phyloP scores from a whole-genome alignment of 2,329 filamentous ascomycete genomes.

The Beauveria caledonica region DNA sequence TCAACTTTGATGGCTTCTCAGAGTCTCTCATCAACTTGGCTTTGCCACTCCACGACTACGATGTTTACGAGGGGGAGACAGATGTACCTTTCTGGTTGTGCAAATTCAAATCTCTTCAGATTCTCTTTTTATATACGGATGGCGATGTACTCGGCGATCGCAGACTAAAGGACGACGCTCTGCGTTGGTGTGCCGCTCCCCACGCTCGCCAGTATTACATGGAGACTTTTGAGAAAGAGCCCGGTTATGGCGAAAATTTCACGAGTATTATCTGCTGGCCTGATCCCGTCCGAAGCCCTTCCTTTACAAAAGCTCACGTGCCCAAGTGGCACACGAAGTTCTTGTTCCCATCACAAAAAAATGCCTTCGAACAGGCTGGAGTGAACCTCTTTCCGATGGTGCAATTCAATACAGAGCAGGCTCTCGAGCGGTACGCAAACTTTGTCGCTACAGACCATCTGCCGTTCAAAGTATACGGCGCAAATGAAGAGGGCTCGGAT shows the following conservation, averaged over 20 bases:
- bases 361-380: slow-evolving; percentile 6
- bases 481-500: slow-evolving; percentile 3
- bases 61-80: background rate
- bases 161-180: slow-evolving; percentile 7
- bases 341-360: background rate
- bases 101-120: slow-evolving; percentile 15
- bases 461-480: slow-evolving; percentile 5
- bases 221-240: slow-evolving; percentile 19
- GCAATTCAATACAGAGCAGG: slow-evolving; percentile 19
- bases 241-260: slow-evolving; percentile 19
- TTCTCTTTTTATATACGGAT: slow-evolving; percentile 19
- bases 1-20: slow-evolving; percentile 21
- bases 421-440: slow-evolving; percentile 14
- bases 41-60: slow-evolving; percentile 10
- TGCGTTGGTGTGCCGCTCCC: slow-evolving; percentile 27
- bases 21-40: slow-evolving; percentile 23
- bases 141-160: background rate
- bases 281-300: slow-evolving; percentile 21
- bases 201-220: slow-evolving; percentile 20
- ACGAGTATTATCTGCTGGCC: slow-evolving; percentile 26
- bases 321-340: slow-evolving; percentile 12
- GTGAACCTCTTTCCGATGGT: slow-evolving; percentile 24
- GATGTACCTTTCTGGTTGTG: slow-evolving; percentile 3
- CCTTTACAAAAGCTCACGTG: slow-evolving; percentile 22
- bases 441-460: slow-evolving; percentile 11